phyloP scores from a whole-genome alignment of 2,329 filamentous ascomycete species.

The Septoria petroselini region DNA sequence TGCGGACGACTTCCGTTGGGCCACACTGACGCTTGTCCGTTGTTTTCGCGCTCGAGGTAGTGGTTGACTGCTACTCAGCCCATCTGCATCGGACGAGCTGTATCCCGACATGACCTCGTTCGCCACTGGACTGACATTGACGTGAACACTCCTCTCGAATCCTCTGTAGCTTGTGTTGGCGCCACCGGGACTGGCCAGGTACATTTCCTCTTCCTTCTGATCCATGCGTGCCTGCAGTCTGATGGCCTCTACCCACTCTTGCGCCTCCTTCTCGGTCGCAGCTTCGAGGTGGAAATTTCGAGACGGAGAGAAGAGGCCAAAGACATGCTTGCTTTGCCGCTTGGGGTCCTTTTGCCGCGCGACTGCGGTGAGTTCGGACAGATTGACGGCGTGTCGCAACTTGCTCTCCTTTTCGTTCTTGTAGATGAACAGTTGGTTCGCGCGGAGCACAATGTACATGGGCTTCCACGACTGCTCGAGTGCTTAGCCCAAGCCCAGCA shows the following conservation, averaged over 20 bases:
- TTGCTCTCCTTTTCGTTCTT: conserved; percentile 87
- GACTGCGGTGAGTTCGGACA: conserved; percentile 88
- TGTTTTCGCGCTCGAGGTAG: conserved; percentile 30
- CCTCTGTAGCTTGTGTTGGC: conserved; percentile 47
- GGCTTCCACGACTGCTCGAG: conserved; percentile 76
- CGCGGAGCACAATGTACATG: conserved; percentile 83
- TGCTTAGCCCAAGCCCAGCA: conserved; percentile 26
- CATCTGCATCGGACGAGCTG: conserved; percentile 49
- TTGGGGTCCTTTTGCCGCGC: conserved; percentile 86
- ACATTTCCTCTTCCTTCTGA: conserved; percentile 81
- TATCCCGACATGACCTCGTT: conserved; percentile 36
- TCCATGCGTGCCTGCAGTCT: conserved; percentile 77
- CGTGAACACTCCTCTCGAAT: conserved; percentile 40
- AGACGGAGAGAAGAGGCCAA: conserved; percentile 86
- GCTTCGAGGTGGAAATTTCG: conserved; percentile 91
- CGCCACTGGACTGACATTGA: conserved; percentile 23
- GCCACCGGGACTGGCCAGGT: conserved; percentile 64
- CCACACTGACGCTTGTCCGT: conserved; percentile 35
- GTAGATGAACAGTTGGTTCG: conserved; percentile 88
- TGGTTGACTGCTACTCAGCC: conserved; percentile 19
- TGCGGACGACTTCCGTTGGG: conserved; percentile 57
- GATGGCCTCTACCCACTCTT: conserved; percentile 83
- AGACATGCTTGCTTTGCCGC: conserved; percentile 79
- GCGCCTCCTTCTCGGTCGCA: conserved; percentile 66
- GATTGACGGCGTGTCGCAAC: conserved; percentile 79